Evolutionary conservation across 2,329 filamentous ascomycete genomes (phyloP).

Genomic region (Alternaria solani): DNA sequence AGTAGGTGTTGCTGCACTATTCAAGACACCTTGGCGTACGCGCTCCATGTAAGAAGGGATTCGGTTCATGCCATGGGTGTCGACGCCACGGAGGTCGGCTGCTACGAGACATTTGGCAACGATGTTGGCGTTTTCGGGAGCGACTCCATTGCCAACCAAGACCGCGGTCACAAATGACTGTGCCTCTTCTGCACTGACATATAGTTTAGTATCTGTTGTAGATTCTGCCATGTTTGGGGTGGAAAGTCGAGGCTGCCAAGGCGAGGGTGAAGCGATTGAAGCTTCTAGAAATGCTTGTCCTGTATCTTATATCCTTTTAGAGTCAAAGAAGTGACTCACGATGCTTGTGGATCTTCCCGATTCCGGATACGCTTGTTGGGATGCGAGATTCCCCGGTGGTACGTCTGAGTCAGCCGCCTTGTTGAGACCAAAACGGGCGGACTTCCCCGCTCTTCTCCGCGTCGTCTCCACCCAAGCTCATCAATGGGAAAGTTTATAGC

Average conservation of each 20-base stretch:
- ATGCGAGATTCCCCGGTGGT: not conserved
- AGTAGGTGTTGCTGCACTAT: constrained; percentile 66
- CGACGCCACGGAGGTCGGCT: constrained; percentile 81
- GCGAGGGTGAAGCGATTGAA: not conserved
- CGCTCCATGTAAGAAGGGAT: constrained; percentile 80
- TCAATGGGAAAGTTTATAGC: not conserved
- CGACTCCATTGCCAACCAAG: constrained; percentile 68
- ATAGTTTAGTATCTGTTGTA: not conserved
- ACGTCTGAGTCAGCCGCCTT: not conserved
- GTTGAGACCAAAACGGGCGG: not conserved
- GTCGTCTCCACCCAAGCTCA: not conserved
- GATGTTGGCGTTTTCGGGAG: constrained; percentile 65
- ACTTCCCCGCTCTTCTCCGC: constrained; percentile 1
- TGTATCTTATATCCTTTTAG: not conserved
- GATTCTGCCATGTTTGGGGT: constrained; percentile 2
- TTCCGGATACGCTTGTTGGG: not conserved
- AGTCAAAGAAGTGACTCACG: not conserved
- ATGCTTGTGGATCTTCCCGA: not conserved
- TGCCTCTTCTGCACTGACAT: constrained; percentile 26
- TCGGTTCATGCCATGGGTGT: constrained; percentile 81
- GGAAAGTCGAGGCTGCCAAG: not conserved
- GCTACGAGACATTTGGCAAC: constrained; percentile 73
- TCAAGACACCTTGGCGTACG: constrained; percentile 73
- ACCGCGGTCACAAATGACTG: constrained; percentile 60
- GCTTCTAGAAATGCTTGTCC: not conserved